Evolutionary conservation across 2,329 filamentous ascomycete genomes (phyloP).

Genomic region (Akanthomyces lecanii): DNA sequence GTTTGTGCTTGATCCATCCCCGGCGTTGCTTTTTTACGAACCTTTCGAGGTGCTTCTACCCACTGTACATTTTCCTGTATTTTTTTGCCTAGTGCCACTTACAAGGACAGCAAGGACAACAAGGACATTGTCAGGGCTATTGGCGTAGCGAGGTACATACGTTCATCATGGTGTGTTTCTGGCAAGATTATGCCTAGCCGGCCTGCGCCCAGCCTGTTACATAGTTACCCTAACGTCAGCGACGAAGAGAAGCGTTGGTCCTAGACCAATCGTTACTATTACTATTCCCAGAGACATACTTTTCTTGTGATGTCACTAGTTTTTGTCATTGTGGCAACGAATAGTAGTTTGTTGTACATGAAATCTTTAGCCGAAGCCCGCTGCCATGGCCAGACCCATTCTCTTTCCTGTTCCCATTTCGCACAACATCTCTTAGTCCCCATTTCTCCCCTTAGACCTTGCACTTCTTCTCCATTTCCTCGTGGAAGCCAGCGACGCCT

Average conservation of each 20-base stretch:
- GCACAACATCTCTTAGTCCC: background rate
- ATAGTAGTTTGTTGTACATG: slow-evolving; percentile 9
- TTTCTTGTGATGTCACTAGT: background rate
- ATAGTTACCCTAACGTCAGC: background rate
- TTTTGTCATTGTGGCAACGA: background rate
- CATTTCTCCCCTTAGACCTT: slow-evolving; percentile 51
- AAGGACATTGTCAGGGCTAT: background rate
- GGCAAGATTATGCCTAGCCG: background rate
- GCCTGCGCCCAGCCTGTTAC: background rate
- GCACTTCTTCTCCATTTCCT: slow-evolving; percentile 90
- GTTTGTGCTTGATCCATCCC: slow-evolving; percentile 20
- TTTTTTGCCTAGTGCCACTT: background rate
- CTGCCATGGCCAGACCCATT: background rate
- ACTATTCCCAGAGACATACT: background rate
- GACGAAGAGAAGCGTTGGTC: background rate
- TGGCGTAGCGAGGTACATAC: background rate
- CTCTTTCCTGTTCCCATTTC: background rate
- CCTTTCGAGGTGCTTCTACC: background rate
- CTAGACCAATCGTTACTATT: background rate
- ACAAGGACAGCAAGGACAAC: background rate
- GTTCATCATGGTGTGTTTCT: background rate
- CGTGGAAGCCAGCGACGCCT: slow-evolving; percentile 69
- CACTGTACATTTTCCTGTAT: slow-evolving; percentile 9
- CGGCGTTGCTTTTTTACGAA: slow-evolving; percentile 15
- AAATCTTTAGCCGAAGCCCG: background rate